These are phyloP conservation scores for Brassica hybrid DNA, from an alignment of 441 rosid species.

Conservation along the genomic window DNA sequence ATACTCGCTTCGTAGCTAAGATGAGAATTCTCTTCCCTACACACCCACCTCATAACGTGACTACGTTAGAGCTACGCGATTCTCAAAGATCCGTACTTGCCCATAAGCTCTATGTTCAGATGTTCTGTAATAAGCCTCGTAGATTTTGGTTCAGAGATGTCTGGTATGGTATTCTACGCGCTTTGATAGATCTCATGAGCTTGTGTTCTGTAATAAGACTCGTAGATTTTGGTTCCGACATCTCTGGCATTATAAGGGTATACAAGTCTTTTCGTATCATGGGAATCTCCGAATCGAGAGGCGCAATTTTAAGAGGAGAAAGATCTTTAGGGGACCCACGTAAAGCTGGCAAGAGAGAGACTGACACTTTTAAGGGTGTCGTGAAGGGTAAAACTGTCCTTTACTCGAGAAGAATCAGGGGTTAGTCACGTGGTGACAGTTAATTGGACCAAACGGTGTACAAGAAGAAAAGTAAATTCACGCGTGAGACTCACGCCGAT, in stretches of 20 bases:
- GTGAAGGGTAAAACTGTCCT: conserved; percentile 41
- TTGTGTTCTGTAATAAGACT: conserved; percentile 29
- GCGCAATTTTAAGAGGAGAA: conserved; percentile 6
- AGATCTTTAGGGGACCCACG: conserved; percentile 33
- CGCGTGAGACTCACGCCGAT: conserved; percentile 47
- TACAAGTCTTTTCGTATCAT: conserved; percentile 8
- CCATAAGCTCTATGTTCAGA: not conserved
- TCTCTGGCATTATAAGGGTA: not conserved
- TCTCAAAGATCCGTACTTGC: conserved; percentile 47
- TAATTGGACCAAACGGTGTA: conserved; percentile 52
- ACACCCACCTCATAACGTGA: conserved; percentile 44
- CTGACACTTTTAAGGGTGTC: conserved; percentile 35
- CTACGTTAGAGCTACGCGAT: conserved; percentile 57
- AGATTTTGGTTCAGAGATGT: conserved; percentile 1
- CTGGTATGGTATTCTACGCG: conserved; percentile 31
- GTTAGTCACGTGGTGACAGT: conserved; percentile 53
- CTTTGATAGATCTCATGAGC: conserved; percentile 36
- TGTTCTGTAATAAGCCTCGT: not conserved
- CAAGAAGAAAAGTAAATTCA: conserved; percentile 32
- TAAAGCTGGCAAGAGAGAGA: conserved; percentile 40
- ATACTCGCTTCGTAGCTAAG: conserved; percentile 56
- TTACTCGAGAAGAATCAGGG: not conserved
- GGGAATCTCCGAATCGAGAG: conserved; percentile 36
- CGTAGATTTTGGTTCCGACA: not conserved
- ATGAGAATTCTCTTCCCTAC: conserved; percentile 42